Base-by-base conservation (phyloP, 371 early-diverging fungal genomes). In the Mortierella sp. region DNA sequence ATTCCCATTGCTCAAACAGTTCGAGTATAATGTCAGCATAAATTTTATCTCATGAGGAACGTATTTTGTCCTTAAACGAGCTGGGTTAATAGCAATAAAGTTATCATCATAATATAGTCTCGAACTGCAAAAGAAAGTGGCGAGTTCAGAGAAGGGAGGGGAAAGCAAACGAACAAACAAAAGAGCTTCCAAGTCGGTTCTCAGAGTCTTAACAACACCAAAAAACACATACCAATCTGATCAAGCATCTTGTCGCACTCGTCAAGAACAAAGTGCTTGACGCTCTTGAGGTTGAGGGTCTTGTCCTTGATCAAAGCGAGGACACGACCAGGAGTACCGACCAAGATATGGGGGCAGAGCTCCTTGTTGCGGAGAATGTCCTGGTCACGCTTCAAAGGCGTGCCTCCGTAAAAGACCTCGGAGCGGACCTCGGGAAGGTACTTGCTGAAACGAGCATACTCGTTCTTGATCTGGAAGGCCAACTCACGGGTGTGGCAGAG, bases 161-260 rank as follows among this genome's bases (percentile, higher is more conserved):
- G 40, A 9, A 16, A 24, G 9, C 10, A 22, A 61, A 39, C 14
- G 16, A 18, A 47, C 14, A 18, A 14, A 18, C 9, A 47, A 70
- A 55, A 57, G 37, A 40, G 14, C 55, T 16, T 54, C 18, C 40
- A 35, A 9, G 20, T 57, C 26, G 22, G 20, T 20, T 35, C 3
- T 73, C n/a, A 40, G 30, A 64, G 64, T 10, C 37, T 30, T 40
- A 59, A 49, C n/a, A 45, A 65, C 52, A 39, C 37, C 26, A 49
- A 16, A 39, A 39, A 87, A 16, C 10, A 54, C 92, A 86, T 91
- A 96, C 96, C 96, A 51, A 95, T 84, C 54, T 91, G 88, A 58
- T 97, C 97, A 58, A 99, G 84, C 92, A 98, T 95, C 89, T 98
- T 96, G 89, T 99, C 99, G 86, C 99, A 99, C 89, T 99, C 99